Conservation (phyloP, 305 asterid species). For the Ajuga reptans region DNA sequence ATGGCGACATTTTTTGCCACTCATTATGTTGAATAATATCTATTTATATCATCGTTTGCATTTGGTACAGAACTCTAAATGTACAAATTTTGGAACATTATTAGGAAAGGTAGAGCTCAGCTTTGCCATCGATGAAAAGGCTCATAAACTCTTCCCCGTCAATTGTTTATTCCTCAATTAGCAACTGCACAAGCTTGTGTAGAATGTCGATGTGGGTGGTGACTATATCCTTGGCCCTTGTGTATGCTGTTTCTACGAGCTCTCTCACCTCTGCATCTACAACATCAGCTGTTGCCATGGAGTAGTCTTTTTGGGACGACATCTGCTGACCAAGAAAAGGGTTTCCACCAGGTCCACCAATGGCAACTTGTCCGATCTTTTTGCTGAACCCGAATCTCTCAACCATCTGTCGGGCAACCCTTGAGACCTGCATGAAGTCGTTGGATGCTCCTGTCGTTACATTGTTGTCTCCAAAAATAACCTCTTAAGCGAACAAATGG, state of each 20-base stretch:
- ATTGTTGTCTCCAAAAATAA: conserved; percentile 67
- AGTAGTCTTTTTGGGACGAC: conserved; percentile 84
- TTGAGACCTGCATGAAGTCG: conserved; percentile 92
- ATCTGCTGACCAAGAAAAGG: conserved; percentile 96
- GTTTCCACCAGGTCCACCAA: conserved; percentile 84
- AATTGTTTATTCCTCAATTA: conserved; percentile 80
- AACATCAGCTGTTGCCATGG: conserved; percentile 89
- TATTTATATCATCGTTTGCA: conserved; percentile 24
- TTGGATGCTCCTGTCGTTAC: conserved; percentile 95
- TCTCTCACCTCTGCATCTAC: conserved; percentile 85
- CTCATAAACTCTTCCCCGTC: conserved; percentile 99
- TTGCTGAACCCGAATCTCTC: conserved; percentile 96
- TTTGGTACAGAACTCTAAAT: conserved; percentile 2
- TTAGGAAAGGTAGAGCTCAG: conserved; percentile 61
- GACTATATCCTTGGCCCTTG: conserved; percentile 55
- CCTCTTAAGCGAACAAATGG: conserved; percentile 69
- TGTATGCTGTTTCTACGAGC: conserved; percentile 66
- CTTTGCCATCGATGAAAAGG: conserved; percentile 89
- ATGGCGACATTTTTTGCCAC: conserved; percentile 18
- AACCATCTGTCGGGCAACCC: conserved; percentile 96
- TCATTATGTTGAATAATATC: conserved; percentile 15
- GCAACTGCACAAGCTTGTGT: conserved; percentile 79
- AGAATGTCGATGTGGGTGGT: conserved; percentile 71
- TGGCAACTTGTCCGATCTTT: conserved; percentile 86
- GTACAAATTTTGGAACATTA: conserved; percentile 11